Conservation (phyloP, 495 filamentous ascomycete species). For the Hyaloscypha variabilis region DNA sequence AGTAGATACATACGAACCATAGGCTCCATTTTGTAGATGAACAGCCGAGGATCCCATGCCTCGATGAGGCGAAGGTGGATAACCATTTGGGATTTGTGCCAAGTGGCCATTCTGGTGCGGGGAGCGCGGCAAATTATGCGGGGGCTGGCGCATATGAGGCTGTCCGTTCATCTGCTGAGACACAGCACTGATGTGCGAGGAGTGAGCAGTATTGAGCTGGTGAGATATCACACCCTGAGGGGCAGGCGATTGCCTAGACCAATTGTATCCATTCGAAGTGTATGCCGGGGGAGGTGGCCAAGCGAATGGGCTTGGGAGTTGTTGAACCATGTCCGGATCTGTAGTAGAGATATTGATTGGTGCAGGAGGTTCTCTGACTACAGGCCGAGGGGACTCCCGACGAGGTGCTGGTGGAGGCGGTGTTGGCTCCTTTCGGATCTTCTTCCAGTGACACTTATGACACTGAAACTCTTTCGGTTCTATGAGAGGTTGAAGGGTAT, state of each 20-base stretch:
- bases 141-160: slow-evolving; percentile 17
- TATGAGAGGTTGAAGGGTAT: slow-evolving; percentile 1
- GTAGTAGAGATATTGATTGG: slow-evolving; percentile 23
- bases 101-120: slow-evolving; percentile 31
- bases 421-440: slow-evolving; percentile 39
- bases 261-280: slow-evolving; percentile 35
- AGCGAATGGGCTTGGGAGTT: slow-evolving; percentile 32
- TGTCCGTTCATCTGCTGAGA: slow-evolving; percentile 20
- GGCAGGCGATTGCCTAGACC: slow-evolving; percentile 38
- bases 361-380: slow-evolving; percentile 16
- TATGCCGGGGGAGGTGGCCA: slow-evolving; percentile 36
- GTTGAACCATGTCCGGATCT: slow-evolving; percentile 30
- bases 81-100: slow-evolving; percentile 24
- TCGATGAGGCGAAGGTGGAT: slow-evolving; percentile 45
- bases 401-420: slow-evolving; percentile 40
- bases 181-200: slow-evolving; percentile 34
- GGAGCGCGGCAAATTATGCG: slow-evolving; percentile 17
- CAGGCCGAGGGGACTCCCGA: slow-evolving; percentile 27
- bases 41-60: slow-evolving; percentile 25
- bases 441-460: slow-evolving; percentile 54
- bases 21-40: slow-evolving; percentile 29
- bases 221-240: slow-evolving; percentile 39
- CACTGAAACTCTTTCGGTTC: slow-evolving; percentile 45
- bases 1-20: slow-evolving; percentile 27
- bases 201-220: slow-evolving; percentile 44